phyloP scores from a whole-genome alignment of 352 stramenopile species.

The Globisporangium barbulae region DNA sequence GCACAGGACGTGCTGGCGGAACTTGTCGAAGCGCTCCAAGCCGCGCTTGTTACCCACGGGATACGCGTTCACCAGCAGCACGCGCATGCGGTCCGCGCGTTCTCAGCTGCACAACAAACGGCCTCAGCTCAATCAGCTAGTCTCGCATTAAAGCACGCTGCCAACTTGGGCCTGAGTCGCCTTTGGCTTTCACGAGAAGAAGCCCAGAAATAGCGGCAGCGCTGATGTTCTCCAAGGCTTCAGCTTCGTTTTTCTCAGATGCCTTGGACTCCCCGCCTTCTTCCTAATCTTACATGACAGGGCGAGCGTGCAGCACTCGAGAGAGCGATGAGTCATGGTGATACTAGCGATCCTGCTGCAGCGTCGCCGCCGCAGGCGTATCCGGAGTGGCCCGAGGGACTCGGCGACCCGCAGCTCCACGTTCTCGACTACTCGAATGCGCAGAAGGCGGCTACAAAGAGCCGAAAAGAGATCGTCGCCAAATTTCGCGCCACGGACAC shows the following conservation, averaged over 20 bases:
- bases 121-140: not conserved
- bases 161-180: too few species aligned
- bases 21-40: conserved; percentile 41
- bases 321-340: conserved; percentile 3
- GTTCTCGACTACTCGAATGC: conserved; percentile 11
- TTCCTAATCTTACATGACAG: not conserved
- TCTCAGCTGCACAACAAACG: not conserved
- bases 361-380: conserved; percentile 23
- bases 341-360: not conserved
- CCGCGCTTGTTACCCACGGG: conserved; percentile 37
- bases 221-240: not conserved
- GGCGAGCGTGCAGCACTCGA: not conserved
- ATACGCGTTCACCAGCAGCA: conserved; percentile 74
- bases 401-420: conserved; percentile 46
- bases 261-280: not conserved
- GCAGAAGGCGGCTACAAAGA: conserved; percentile 7
- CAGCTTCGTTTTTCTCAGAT: not conserved
- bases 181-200: not conserved
- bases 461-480: conserved; percentile 36
- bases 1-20: conserved; percentile 44
- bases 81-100: conserved; percentile 36
- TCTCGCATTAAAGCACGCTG: not conserved
- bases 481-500: conserved; percentile 27
- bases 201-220: conserved; percentile 1
- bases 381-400: conserved; percentile 52